A percentile compares a stretch with the other conserved stretches of the same genome.
Evolutionary conservation across 306 rosid species (phyloP).

Genomic region (Albizia julibrissin): DNA sequence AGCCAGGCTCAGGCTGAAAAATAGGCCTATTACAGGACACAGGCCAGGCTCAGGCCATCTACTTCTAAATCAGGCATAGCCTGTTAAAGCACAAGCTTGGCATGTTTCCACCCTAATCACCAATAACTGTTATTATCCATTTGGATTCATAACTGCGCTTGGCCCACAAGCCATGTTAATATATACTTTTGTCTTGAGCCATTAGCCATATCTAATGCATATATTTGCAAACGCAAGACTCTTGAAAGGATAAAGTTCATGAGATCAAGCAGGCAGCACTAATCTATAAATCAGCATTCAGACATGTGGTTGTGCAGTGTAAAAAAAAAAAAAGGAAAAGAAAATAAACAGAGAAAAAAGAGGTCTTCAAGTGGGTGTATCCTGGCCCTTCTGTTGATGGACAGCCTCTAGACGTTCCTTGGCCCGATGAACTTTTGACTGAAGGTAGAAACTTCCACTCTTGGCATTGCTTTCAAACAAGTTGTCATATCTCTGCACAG

Average conservation of each 20-base stretch:
- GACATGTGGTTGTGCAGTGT: neutral
- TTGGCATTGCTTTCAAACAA: conserved; percentile 80
- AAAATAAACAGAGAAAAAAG: neutral
- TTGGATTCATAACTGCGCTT: too few relatives aligned
- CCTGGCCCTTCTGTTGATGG: conserved; percentile 44
- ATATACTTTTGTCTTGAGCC: neutral
- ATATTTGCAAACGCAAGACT: neutral
- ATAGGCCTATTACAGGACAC: too few relatives aligned
- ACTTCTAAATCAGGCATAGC: too few relatives aligned
- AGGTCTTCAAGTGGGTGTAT: conserved; percentile 55
- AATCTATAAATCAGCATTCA: neutral
- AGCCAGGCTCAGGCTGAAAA: too few relatives aligned
- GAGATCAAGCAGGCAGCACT: conserved; percentile 16
- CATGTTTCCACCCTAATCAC: too few relatives aligned
- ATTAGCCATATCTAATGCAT: neutral
- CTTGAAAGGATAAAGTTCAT: neutral
- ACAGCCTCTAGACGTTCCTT: conserved; percentile 76
- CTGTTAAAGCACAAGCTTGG: too few relatives aligned
- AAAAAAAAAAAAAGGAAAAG: neutral
- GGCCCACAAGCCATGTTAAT: too few relatives aligned
- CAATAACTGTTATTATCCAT: too few relatives aligned
- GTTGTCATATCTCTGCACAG: conserved; percentile 62
- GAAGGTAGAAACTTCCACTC: conserved; percentile 90
- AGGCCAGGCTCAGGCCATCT: too few relatives aligned
- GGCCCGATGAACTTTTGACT: conserved; percentile 93